Base-by-base conservation (phyloP, 495 filamentous ascomycete species). In the Daldinia childiae region DNA sequence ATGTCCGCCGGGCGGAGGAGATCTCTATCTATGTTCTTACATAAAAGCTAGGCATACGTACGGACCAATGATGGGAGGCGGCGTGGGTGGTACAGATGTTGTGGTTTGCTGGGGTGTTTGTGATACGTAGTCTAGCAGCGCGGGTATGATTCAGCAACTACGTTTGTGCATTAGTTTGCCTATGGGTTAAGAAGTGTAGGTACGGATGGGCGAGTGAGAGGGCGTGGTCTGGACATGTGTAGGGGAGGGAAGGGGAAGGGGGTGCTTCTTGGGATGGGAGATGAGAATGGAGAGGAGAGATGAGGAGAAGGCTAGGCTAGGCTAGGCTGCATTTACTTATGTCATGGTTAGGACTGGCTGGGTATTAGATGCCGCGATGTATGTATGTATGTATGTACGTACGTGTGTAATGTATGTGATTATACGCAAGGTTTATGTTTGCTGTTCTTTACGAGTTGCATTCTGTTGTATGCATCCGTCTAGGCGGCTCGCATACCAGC, bases 1-100 rank as follows among this genome's bases (percentile, higher is more conserved):
- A 51, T 14, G 43, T 52, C 17, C 43, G 48, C 63, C 58, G 69
- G 69, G 59, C 64, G 54, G 55, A 72, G 54, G 55, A 72, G 55
- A 55, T 27, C 34, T 26, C 9, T 30, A 3, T n/a, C 11, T 7
- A 0, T 8, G 0, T 12, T 29, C 50, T 52, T 57, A 29, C 0
- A 1, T 29, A 57, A 32, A 11, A 17, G 34, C 34, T n/a, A 11
- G 26, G 50, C 6, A 29, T 29, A 29, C 5, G 27, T 27, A 54
- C 15, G 26, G 30, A 5, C 50, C 50, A 54, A 34, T 57, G n/a
- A 24, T 5, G 2, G 29, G 29, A 2, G 29, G 6, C 30, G n/a
- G 54, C 30, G 30, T 57, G 54, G 30, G 54, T 57, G 12, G 30
- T 30, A 57, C 19, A 19, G 1, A 39, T 29, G n/a, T n/a, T n/a